phyloP scores from a whole-genome alignment of 2,329 filamentous ascomycete genomes.

The Monosporascus sp. region DNA sequence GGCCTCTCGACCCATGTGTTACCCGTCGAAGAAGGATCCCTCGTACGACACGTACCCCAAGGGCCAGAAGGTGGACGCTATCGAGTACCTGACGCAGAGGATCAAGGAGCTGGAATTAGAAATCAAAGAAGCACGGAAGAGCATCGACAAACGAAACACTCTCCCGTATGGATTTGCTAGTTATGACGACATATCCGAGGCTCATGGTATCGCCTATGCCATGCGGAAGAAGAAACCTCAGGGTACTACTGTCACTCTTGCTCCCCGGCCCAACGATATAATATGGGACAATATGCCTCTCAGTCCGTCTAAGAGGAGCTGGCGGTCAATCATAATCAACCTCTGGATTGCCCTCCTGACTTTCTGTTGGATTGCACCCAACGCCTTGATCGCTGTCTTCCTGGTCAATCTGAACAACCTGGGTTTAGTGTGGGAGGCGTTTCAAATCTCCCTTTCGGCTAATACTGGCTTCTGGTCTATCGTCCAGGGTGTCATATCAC shows the following conservation, averaged over 20 bases:
- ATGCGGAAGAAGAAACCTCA: constrained; percentile 75
- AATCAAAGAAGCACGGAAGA: constrained; percentile 75
- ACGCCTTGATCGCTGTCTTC: constrained; percentile 92
- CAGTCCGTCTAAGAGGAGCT: constrained; percentile 59
- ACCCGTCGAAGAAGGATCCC: constrained; percentile 73
- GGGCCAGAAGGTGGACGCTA: constrained; percentile 80
- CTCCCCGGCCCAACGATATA: constrained; percentile 82
- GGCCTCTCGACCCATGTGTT: constrained; percentile 68
- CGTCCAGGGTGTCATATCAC: constrained; percentile 86
- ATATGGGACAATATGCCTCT: constrained; percentile 93
- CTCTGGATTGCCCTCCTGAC: constrained; percentile 81
- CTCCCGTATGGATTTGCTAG: constrained; percentile 93
- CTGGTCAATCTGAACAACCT: constrained; percentile 80
- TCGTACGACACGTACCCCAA: constrained; percentile 55
- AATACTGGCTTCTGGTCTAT: constrained; percentile 73
- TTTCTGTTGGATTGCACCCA: constrained; percentile 81
- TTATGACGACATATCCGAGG: constrained; percentile 81
- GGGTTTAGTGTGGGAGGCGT: constrained; percentile 71
- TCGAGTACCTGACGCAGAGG: constrained; percentile 82
- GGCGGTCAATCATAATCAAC: constrained; percentile 72
- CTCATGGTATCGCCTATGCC: constrained; percentile 80
- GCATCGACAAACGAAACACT: constrained; percentile 80
- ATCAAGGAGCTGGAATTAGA: constrained; percentile 78
- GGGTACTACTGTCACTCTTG: constrained; percentile 70
- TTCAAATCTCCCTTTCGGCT: constrained; percentile 56